A percentile compares a stretch with the other conserved stretches of the same genome.
Conservation (phyloP, 2,329 filamentous ascomycete genomes). For the Herpomyces periplanetae region DNA sequence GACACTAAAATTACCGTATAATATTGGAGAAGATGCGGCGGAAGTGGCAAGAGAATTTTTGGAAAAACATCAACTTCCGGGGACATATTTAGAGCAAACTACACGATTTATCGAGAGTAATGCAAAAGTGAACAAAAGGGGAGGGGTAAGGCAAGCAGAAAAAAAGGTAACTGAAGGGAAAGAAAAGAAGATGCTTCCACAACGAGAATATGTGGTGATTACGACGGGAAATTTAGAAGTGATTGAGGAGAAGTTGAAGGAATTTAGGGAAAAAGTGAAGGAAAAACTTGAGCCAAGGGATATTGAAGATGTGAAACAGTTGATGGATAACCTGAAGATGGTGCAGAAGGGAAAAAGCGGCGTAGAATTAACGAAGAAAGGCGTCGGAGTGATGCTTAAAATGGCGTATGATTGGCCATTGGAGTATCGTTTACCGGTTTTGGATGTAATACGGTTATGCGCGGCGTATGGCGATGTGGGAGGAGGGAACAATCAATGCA, state of each 20-base stretch:
- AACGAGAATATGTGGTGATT: conserved; percentile 39
- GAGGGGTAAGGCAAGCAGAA: conserved; percentile 12
- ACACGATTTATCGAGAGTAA: conserved; percentile 72
- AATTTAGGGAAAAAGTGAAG: conserved; percentile 32
- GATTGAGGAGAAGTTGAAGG: conserved; percentile 33
- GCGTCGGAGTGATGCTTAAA: conserved; percentile 23
- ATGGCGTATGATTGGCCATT: conserved; percentile 43
- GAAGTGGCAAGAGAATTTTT: conserved; percentile 71
- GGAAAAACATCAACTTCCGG: conserved; percentile 46
- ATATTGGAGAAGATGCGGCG: conserved; percentile 65
- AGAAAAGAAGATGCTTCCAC: conserved; percentile 24
- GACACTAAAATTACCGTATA: conserved; percentile 67
- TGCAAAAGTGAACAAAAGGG: conserved; percentile 50
- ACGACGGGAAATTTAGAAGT: conserved; percentile 25
- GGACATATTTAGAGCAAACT: conserved; percentile 59
- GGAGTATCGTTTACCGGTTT: conserved; percentile 33
- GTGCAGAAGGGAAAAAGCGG: no score
- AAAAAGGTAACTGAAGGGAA: conserved; percentile 16
- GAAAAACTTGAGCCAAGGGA: conserved; percentile 30
- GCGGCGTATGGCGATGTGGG: conserved; percentile 22
- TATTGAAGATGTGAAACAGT: conserved; percentile 19
- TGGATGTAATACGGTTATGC: conserved; percentile 57
- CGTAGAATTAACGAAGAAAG: conserved; percentile 7
- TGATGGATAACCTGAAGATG: conserved; percentile 9
- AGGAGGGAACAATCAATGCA: conserved; percentile 19